Evolutionary conservation across 768 basidiomycete species (phyloP).

Genomic region (Crepidotus variabilis): DNA sequence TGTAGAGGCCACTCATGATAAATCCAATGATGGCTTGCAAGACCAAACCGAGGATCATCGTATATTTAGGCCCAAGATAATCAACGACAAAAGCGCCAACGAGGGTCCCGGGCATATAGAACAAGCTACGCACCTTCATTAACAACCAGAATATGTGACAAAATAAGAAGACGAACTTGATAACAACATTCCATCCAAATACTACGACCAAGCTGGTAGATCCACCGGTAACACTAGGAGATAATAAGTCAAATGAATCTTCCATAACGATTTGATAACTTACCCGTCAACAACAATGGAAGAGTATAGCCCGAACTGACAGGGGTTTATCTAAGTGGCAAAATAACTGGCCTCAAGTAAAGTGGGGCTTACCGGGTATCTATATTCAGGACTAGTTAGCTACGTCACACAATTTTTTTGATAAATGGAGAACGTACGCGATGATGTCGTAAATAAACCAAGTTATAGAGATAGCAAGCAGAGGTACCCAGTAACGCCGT

Average conservation of each 20-base stretch:
- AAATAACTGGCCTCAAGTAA: neutral
- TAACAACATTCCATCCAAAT: slow-evolving; percentile 83
- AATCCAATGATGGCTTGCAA: slow-evolving; percentile 76
- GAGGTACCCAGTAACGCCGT: slow-evolving; percentile 73
- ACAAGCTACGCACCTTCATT: slow-evolving; percentile 20
- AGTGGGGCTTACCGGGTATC: slow-evolving; percentile 55
- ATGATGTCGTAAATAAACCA: slow-evolving; percentile 88
- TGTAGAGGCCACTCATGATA: slow-evolving; percentile 84
- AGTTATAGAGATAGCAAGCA: slow-evolving; percentile 69
- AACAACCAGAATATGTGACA: neutral
- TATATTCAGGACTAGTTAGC: slow-evolving; percentile 18
- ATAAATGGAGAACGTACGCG: slow-evolving; percentile 39
- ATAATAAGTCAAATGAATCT: neutral
- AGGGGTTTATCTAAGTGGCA: neutral
- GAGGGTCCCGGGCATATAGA: slow-evolving; percentile 50
- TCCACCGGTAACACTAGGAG: slow-evolving; percentile 53
- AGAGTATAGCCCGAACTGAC: slow-evolving; percentile 77
- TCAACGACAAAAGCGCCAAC: slow-evolving; percentile 76
- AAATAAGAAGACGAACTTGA: slow-evolving; percentile 51
- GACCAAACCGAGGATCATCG: slow-evolving; percentile 71
- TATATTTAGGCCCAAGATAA: slow-evolving; percentile 68
- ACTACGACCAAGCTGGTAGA: slow-evolving; percentile 49
- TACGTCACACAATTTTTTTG: neutral
- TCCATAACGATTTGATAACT: slow-evolving; percentile 7
- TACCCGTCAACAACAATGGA: slow-evolving; percentile 70